phyloP scores from a whole-genome alignment of 1,284 basidiomycete species.

The Malassezia obtusa region DNA sequence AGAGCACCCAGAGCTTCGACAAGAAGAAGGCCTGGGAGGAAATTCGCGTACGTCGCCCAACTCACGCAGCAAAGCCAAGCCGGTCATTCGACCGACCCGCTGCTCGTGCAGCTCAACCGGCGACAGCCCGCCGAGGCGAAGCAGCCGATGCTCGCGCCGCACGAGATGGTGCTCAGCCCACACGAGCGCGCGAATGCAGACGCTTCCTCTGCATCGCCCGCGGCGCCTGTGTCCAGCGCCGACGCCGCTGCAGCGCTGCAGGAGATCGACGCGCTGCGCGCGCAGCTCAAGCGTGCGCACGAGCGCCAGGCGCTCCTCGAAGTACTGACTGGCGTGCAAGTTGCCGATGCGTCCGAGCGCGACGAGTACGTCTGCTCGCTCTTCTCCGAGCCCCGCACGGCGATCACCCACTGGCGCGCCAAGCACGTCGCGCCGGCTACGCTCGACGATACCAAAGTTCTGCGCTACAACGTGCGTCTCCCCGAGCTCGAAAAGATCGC shows the following conservation, averaged over 20 bases:
- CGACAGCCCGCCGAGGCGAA: neutral
- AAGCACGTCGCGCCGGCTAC: neutral
- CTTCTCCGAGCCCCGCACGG: neutral
- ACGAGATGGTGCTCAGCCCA: slow-evolving; percentile 8
- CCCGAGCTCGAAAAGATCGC: neutral
- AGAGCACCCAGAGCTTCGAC: slow-evolving; percentile 16
- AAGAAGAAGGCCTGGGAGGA: slow-evolving; percentile 20
- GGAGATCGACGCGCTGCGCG: neutral
- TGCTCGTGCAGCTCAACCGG: slow-evolving; percentile 15
- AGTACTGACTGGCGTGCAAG: slow-evolving; percentile 10
- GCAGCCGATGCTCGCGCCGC: slow-evolving; percentile 15
- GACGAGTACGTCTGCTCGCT: slow-evolving; percentile 6
- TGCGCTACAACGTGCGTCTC: slow-evolving; percentile 9
- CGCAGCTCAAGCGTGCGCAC: neutral
- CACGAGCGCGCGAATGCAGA: neutral
- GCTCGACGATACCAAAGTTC: neutral
- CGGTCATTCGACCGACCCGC: neutral
- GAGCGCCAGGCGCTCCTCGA: slow-evolving; percentile 11
- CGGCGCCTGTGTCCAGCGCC: neutral
- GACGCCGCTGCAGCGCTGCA: neutral
- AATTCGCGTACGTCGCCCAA: slow-evolving; percentile 11
- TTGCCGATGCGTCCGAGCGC: neutral
- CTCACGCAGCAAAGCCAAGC: slow-evolving; percentile 9
- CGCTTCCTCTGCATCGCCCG: neutral
- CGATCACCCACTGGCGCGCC: slow-evolving; percentile 6